phyloP scores from a whole-genome alignment of 805 yeast species.

The Ogataea allantospora region DNA sequence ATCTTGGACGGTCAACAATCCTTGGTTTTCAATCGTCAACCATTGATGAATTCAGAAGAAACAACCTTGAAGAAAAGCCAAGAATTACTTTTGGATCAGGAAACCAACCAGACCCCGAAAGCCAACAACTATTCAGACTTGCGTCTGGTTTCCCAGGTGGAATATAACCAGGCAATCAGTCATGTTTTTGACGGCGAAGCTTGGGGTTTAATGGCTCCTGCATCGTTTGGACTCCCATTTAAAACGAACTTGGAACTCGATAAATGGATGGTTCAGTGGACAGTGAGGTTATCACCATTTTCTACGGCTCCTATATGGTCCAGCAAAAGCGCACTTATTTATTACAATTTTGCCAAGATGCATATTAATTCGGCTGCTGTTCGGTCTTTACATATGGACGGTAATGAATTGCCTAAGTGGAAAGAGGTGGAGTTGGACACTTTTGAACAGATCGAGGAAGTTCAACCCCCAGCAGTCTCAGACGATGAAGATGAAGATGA shows the following conservation, averaged over 20 bases:
- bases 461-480: slow-evolving; percentile 19
- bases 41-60: slow-evolving; percentile 50
- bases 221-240: slow-evolving; percentile 66
- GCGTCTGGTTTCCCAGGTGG: slow-evolving; percentile 64
- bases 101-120: slow-evolving; percentile 3
- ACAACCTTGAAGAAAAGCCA: slow-evolving; percentile 42
- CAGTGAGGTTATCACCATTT: slow-evolving; percentile 62
- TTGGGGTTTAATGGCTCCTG: slow-evolving; percentile 59
- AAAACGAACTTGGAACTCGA: slow-evolving; percentile 64
- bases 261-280: slow-evolving; percentile 82
- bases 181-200: slow-evolving; percentile 57
- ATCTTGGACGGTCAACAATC: slow-evolving; percentile 70
- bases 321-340: slow-evolving; percentile 64
- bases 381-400: slow-evolving; percentile 40
- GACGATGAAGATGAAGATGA: slow-evolving; percentile 34
- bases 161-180: slow-evolving; percentile 61
- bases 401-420: slow-evolving; percentile 27
- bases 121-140: slow-evolving; percentile 43
- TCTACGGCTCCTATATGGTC: slow-evolving; percentile 57
- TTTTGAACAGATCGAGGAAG: slow-evolving; percentile 13
- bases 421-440: slow-evolving; percentile 18
- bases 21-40: slow-evolving; percentile 55
- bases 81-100: slow-evolving; percentile 32
- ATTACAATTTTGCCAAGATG: slow-evolving; percentile 74
- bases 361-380: slow-evolving; percentile 58